These are phyloP conservation scores for Euphrasia confusa DNA, from an alignment of 257 asterid genomes.

Conservation along the genomic window DNA sequence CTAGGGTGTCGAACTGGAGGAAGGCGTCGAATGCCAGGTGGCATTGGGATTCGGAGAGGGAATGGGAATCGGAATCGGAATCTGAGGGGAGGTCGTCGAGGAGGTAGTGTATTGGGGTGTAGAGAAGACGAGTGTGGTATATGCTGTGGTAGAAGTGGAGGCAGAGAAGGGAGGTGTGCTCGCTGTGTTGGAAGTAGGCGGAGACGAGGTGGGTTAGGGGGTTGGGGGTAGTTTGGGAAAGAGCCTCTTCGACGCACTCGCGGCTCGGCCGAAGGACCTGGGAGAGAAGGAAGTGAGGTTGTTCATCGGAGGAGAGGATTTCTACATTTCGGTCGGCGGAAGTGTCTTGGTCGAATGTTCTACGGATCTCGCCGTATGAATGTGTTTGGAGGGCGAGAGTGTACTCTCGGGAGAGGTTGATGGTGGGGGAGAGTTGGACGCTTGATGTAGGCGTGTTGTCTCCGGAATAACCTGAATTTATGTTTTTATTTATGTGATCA, in stretches of 20 bases:
- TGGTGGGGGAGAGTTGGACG: conserved; percentile 67
- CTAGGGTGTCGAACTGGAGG: conserved; percentile 45
- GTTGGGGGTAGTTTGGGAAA: conserved; percentile 36
- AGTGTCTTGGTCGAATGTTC: conserved; percentile 36
- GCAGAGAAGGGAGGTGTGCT: conserved; percentile 58
- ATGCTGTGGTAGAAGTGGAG: conserved; percentile 46
- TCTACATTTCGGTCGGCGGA: conserved; percentile 28
- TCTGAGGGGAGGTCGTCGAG: conserved; percentile 50
- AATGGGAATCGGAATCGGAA: conserved; percentile 32
- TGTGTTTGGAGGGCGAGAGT: conserved; percentile 52
- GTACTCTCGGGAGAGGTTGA: conserved; percentile 68
- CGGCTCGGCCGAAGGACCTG: conserved; percentile 69
- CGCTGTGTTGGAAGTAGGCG: conserved; percentile 67
- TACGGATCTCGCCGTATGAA: conserved; percentile 66
- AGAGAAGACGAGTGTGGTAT: conserved; percentile 48
- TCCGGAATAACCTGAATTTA: conserved; percentile 38
- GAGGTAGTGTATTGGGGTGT: conserved; percentile 53
- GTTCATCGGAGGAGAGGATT: conserved; percentile 19
- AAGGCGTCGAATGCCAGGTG: conserved; percentile 47
- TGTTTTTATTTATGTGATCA: background rate
- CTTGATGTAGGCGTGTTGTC: conserved; percentile 59
- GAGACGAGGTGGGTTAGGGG: conserved; percentile 49
- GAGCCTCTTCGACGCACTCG: conserved; percentile 51
- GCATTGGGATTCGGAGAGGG: conserved; percentile 56
- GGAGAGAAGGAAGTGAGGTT: conserved; percentile 37